Evolutionary conservation across 352 stramenopile species (phyloP).

Genomic region (Blastocystis sp.): DNA sequence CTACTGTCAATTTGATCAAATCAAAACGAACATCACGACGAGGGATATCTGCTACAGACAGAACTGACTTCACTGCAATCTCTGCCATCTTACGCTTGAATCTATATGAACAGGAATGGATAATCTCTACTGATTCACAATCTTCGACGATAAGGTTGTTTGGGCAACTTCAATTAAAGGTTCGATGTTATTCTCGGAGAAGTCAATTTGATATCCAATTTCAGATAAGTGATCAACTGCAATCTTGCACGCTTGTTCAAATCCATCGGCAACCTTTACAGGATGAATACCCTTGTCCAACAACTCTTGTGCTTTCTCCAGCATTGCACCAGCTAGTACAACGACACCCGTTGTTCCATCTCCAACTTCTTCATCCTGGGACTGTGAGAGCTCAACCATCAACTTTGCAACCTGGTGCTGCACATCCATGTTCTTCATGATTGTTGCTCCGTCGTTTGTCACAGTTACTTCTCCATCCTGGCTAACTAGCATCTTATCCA

Average conservation of each 20-base stretch:
- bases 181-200: conserved; percentile 87
- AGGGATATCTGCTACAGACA: conserved; percentile 95
- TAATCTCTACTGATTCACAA: conserved; percentile 84
- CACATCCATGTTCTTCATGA: conserved; percentile 98
- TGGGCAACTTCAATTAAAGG: conserved; percentile 92
- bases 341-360: conserved; percentile 99
- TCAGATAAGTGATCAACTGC: conserved; percentile 88
- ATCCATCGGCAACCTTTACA: conserved; percentile 95
- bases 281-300: conserved; percentile 93
- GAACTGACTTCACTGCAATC: conserved; percentile 94
- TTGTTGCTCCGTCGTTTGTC: conserved; percentile 99
- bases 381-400: conserved; percentile 95
- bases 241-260: conserved; percentile 93
- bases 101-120: neutral
- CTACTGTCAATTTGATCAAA: conserved; percentile 90
- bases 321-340: conserved; percentile 90
- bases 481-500: conserved; percentile 99
- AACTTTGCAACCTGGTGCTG: conserved; percentile 95
- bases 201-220: conserved; percentile 93
- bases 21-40: conserved; percentile 99
- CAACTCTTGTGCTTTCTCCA: conserved; percentile 93
- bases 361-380: conserved; percentile 99
- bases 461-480: conserved; percentile 98
- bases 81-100: conserved; percentile 97
- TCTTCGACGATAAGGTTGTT: conserved; percentile 98